These are phyloP conservation scores for Casuarina glauca DNA, from an alignment of 306 rosid species.

Conservation along the genomic window DNA sequence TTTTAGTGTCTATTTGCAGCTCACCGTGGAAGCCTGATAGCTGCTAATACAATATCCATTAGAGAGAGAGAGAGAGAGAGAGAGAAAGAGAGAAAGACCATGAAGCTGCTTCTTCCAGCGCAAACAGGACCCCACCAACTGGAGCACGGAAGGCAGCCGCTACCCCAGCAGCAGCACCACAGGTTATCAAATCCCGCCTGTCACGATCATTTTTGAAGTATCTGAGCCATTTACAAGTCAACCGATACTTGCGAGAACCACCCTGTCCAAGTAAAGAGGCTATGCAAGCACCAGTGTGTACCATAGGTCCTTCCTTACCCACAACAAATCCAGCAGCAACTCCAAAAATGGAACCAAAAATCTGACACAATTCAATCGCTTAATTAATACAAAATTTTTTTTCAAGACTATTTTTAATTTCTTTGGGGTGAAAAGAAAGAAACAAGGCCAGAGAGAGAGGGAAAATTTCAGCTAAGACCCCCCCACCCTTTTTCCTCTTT, in stretches of 20 bases:
- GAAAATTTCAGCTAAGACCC: no score
- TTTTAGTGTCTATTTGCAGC: not conserved
- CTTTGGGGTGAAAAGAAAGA: not conserved
- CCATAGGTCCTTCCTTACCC: slow-evolving; percentile 94
- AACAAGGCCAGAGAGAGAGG: no score
- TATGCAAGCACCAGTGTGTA: slow-evolving; percentile 83
- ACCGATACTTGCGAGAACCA: slow-evolving; percentile 63
- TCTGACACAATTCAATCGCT: slow-evolving; percentile 46
- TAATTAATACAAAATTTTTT: not conserved
- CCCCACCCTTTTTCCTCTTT: no score
- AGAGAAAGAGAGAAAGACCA: slow-evolving; percentile 52
- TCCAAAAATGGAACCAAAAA: slow-evolving; percentile 74
- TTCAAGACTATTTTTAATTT: not conserved
- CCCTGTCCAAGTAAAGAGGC: slow-evolving; percentile 79
- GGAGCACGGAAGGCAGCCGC: slow-evolving; percentile 92
- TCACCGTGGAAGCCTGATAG: not conserved
- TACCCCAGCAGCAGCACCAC: slow-evolving; percentile 91
- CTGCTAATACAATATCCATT: not conserved
- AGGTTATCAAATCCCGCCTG: slow-evolving; percentile 73
- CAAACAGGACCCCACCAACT: slow-evolving; percentile 88
- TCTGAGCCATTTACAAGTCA: slow-evolving; percentile 78
- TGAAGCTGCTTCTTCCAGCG: slow-evolving; percentile 90
- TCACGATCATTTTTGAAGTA: slow-evolving; percentile 77
- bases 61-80: not conserved
- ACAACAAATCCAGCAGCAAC: slow-evolving; percentile 81